These are phyloP conservation scores for Rheum nobile DNA, from an alignment of 148 eudicot species.

Conservation along the genomic window DNA sequence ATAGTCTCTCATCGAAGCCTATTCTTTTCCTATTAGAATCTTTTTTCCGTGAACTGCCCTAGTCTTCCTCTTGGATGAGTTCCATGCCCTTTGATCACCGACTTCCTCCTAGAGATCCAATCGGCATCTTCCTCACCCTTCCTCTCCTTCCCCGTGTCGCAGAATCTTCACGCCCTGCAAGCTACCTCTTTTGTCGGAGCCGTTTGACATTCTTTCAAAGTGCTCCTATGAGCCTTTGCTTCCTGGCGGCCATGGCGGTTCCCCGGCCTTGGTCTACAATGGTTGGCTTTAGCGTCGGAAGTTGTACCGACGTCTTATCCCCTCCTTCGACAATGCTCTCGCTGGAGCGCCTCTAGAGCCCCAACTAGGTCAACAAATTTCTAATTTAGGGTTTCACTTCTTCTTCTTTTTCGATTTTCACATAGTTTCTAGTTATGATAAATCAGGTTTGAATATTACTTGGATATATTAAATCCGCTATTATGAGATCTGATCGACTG, in stretches of 20 bases:
- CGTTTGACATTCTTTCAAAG: neutral
- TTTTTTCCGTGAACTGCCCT: too few relatives aligned
- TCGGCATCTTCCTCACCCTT: neutral
- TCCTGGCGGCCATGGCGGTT: neutral
- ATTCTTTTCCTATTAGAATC: too few relatives aligned
- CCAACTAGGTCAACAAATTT: too few relatives aligned
- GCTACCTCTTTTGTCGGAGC: neutral
- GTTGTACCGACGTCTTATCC: neutral
- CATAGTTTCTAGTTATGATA: too few relatives aligned
- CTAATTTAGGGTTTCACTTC: too few relatives aligned
- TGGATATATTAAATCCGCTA: neutral
- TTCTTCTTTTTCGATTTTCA: too few relatives aligned
- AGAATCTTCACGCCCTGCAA: neutral
- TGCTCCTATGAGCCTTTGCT: conserved; percentile 3
- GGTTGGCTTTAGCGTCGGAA: neutral
- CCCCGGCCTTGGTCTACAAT: neutral
- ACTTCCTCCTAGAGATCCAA: neutral
- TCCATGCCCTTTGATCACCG: neutral
- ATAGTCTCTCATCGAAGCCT: too few relatives aligned
- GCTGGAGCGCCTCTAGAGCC: neutral
- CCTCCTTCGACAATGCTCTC: neutral
- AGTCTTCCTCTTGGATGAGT: neutral
- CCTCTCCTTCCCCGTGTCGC: too few relatives aligned
- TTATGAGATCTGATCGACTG: neutral
- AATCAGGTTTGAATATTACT: too few relatives aligned